Percentiles rank a stretch among this genome's conserved stretches.
These are phyloP conservation scores for Cicer judaicum DNA, from an alignment of 306 rosid species.

Conservation along the genomic window DNA sequence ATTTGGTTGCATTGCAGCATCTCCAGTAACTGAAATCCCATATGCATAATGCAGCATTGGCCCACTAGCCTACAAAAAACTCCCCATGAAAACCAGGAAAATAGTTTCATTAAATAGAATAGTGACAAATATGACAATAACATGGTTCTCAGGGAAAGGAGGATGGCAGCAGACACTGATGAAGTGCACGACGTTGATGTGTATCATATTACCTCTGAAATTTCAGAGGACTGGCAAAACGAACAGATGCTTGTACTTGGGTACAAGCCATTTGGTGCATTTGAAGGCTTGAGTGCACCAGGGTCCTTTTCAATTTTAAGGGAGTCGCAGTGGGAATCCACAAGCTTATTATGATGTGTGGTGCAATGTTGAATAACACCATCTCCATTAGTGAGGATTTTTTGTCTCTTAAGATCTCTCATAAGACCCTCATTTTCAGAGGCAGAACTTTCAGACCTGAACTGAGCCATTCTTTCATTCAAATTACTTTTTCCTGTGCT, in stretches of 20 bases:
- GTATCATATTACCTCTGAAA: constrained; percentile 63
- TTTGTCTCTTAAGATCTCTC: constrained; percentile 67
- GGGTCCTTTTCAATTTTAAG: constrained; percentile 36
- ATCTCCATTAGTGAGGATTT: constrained; percentile 44
- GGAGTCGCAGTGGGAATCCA: constrained; percentile 39
- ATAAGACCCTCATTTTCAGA: constrained; percentile 62
- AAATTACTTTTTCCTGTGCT: constrained; percentile 38
- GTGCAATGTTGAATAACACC: constrained; percentile 28
- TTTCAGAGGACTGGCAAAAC: constrained; percentile 80
- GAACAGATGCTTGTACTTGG: constrained; percentile 57
- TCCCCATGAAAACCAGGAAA: constrained; percentile 15
- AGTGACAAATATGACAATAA: constrained; percentile 15
- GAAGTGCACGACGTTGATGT: constrained; percentile 4
- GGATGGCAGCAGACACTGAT: background rate
- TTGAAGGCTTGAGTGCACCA: constrained; percentile 32
- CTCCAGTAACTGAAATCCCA: constrained; percentile 62
- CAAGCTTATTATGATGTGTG: constrained; percentile 30
- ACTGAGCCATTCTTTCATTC: constrained; percentile 46
- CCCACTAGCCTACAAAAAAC: constrained; percentile 69
- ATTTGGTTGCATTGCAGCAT: constrained; percentile 61
- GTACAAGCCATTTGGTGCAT: constrained; percentile 31
- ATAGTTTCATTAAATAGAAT: constrained; percentile 12
- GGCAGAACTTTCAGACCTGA: constrained; percentile 57
- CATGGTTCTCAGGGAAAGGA: constrained; percentile 10
- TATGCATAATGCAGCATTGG: constrained; percentile 74